Percentiles rank a stretch among this genome's conserved stretches.
Conservation (phyloP, 192 early-diverging fungal species). For the Haplosporangium gracile region DNA sequence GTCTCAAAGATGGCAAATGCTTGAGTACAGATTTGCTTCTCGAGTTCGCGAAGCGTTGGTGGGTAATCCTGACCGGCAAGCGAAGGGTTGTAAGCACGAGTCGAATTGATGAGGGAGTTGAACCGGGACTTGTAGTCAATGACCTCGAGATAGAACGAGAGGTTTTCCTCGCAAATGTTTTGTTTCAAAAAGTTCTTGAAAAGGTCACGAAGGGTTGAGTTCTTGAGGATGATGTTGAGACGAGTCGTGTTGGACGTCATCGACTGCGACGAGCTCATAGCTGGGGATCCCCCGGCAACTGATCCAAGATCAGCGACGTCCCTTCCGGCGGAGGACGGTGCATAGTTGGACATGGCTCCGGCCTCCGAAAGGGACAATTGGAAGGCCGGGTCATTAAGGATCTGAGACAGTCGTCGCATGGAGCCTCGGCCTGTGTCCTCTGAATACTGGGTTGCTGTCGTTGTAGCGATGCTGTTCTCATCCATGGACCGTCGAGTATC, state of each 20-base stretch:
- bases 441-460: constrained; percentile 4
- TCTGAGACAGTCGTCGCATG: constrained; percentile 36
- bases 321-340: constrained; percentile 25
- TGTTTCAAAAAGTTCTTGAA: constrained; percentile 75
- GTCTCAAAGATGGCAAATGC: constrained; percentile 67
- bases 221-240: constrained; percentile 73
- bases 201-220: constrained; percentile 61
- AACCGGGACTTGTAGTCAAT: constrained; percentile 64
- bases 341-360: constrained; percentile 25
- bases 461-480: constrained; percentile 17
- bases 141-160: constrained; percentile 77
- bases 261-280: constrained; percentile 21
- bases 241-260: constrained; percentile 66
- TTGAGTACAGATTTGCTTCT: constrained; percentile 59
- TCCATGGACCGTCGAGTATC: constrained; percentile 20
- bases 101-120: constrained; percentile 33
- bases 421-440: constrained; percentile 5
- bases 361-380: constrained; percentile 33
- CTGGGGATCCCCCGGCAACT: neutral
- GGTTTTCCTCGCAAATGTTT: constrained; percentile 82
- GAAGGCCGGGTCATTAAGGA: constrained; percentile 46
- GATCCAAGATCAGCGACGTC: constrained; percentile 19
- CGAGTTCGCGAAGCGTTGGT: constrained; percentile 37
- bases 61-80: constrained; percentile 40
- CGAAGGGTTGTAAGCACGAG: constrained; percentile 14